A percentile compares a stretch with the other conserved stretches of the same genome.
These are phyloP conservation scores for Dactylorhiza incarnata DNA, from an alignment of 106 monocot species.

Conservation along the genomic window DNA sequence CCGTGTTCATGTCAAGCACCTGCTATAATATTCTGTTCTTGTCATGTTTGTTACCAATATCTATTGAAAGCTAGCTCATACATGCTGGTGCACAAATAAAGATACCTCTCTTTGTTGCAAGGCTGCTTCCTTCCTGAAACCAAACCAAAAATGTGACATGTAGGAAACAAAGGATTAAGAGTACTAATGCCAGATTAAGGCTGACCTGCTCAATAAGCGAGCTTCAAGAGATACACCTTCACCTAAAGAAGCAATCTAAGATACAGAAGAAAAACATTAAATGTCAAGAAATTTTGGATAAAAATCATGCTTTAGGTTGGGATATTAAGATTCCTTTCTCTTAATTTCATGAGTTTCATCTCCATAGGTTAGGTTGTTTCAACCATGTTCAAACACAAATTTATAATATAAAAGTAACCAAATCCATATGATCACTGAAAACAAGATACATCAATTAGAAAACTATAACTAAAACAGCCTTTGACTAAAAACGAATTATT, in stretches of 20 bases:
- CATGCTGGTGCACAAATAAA: background rate
- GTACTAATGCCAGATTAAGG: background rate
- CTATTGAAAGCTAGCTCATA: background rate
- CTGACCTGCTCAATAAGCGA: background rate
- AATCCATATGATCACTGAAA: no score
- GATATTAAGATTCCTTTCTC: background rate
- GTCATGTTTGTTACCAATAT: background rate
- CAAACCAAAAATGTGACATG: background rate
- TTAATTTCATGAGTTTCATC: background rate
- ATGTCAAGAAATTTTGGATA: background rate
- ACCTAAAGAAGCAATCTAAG: background rate
- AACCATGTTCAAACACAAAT: no score
- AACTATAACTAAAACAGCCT: background rate
- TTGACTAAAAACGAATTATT: background rate
- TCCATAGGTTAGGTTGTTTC: no score
- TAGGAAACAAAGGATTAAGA: background rate
- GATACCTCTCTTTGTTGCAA: background rate
- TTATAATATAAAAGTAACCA: no score
- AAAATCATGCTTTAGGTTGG: background rate
- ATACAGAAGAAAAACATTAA: background rate
- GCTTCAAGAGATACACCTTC: background rate
- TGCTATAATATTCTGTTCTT: background rate
- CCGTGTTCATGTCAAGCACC: background rate
- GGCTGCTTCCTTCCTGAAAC: background rate
- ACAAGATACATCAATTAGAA: background rate